Conservation (phyloP, 345 rosid species). For the Eucalyptus urophylla region DNA sequence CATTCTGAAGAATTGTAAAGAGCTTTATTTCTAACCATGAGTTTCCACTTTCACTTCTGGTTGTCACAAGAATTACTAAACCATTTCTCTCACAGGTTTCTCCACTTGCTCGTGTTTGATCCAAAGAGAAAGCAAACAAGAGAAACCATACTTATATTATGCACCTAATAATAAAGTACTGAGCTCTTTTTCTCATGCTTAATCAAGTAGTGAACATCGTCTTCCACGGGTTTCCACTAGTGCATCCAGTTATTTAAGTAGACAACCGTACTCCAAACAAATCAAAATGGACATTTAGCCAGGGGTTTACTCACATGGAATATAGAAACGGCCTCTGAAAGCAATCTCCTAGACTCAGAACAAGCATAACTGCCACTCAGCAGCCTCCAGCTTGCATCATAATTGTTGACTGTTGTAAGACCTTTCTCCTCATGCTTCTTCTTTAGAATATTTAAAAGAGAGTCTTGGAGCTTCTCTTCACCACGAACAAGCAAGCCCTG, state of each 20-base stretch:
- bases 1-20: neutral
- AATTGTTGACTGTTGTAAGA: constrained; percentile 9
- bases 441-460: constrained; percentile 36
- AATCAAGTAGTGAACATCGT: neutral
- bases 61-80: neutral
- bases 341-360: constrained; percentile 46
- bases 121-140: neutral
- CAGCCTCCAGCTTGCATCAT: constrained; percentile 85
- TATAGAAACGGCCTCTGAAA: constrained; percentile 87
- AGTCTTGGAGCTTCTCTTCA: constrained; percentile 63
- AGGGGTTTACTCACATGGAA: constrained; percentile 60
- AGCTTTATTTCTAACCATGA: neutral
- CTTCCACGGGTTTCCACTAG: neutral
- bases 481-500: constrained; percentile 57
- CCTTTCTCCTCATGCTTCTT: constrained; percentile 37
- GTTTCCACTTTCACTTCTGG: neutral
- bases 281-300: neutral
- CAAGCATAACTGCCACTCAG: constrained; percentile 58
- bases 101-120: neutral
- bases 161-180: neutral
- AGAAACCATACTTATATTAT: neutral
- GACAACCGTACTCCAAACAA: neutral
- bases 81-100: neutral
- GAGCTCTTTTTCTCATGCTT: neutral
- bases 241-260: neutral